Conservation (phyloP, 768 basidiomycete species). For the Mycena alexandri region DNA sequence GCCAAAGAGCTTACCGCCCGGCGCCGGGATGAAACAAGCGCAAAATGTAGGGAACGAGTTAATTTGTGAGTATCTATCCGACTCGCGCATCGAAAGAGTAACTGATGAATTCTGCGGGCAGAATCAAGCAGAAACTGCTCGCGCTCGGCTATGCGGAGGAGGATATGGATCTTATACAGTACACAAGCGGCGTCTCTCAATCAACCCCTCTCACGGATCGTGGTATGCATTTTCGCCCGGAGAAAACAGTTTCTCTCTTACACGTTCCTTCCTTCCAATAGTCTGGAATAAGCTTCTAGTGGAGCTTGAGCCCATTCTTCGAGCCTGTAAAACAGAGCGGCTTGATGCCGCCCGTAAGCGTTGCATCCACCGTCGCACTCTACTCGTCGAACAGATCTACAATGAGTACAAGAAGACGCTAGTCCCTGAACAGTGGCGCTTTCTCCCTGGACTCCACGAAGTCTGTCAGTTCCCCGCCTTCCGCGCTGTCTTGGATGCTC, state of each 20-base stretch:
- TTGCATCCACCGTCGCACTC: conserved; percentile 19
- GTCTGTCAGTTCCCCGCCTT: conserved; percentile 28
- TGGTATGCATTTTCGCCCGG: conserved; percentile 34
- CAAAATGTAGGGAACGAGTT: background rate
- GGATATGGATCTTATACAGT: conserved; percentile 27
- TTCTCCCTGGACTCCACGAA: conserved; percentile 39
- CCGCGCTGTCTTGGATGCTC: conserved; percentile 17
- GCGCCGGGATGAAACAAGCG: conserved; percentile 2
- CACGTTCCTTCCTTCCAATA: conserved; percentile 12
- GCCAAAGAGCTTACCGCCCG: background rate
- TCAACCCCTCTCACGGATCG: conserved; percentile 42
- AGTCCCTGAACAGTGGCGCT: conserved; percentile 42
- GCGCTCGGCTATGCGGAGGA: conserved; percentile 36
- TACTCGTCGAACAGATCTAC: conserved; percentile 34
- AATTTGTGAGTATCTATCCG: conserved; percentile 23
- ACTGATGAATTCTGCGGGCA: conserved; percentile 12
- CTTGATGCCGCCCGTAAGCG: conserved; percentile 23
- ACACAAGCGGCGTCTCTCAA: conserved; percentile 7
- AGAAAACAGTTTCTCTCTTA: background rate
- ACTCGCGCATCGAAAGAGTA: too few species aligned
- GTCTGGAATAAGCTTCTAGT: conserved; percentile 43
- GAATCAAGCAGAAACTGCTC: conserved; percentile 37
- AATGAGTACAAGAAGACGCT: conserved; percentile 38
- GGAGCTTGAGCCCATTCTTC: conserved; percentile 35
- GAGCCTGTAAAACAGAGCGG: conserved; percentile 19